Base-by-base conservation (phyloP, 1,284 basidiomycete genomes). In the Mycena sp. region DNA sequence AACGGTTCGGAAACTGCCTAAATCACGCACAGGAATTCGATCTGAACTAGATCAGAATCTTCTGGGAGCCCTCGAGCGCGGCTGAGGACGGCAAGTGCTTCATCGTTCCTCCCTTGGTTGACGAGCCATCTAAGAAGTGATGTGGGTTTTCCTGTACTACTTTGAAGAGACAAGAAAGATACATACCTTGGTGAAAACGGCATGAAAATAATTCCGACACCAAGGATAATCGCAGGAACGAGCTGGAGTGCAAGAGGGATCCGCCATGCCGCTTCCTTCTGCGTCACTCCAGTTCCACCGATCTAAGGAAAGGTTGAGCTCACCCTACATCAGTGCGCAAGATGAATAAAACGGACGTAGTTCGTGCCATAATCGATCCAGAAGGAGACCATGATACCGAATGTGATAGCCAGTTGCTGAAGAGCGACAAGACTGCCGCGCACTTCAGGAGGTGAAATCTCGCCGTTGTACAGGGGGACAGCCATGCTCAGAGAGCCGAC, bases 371-470 rank as follows among this genome's bases (percentile, higher is more conserved):
- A 90, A 71, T 89, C 90, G 69, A 92, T 91, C 91, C 91, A 94
- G 81, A 92, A 94, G 14, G 25, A n/a, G 6, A n/a, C 7, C 16
- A 52, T 35, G 23, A 46, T 4, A 90, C 88, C 32, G 32, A 35
- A 35, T 14, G 32, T 35, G 32, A 35, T 35, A 14, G 32, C 32
- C 12, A 94, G 81, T 72, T 94, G 93, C 73, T 94, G 92, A 14
- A 95, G 83, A 3, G 91, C 91, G 44, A 94, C 92, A 37, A 94
- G 80, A 70, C 89, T 90, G 9, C 93, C 93, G 67, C 93, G 87
- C 23, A 95, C 90, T 76, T 94, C 92, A 2, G 92, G 90, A 21
- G 92, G 91, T 1, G 91, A 89, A 45, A 94, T 84, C 75, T 78
- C 78, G 40, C 72, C 86, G 77, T 94, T 94, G 82, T 92, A 94